phyloP scores from a whole-genome alignment of 2,329 filamentous ascomycete species.

The Alternaria incomplexa region DNA sequence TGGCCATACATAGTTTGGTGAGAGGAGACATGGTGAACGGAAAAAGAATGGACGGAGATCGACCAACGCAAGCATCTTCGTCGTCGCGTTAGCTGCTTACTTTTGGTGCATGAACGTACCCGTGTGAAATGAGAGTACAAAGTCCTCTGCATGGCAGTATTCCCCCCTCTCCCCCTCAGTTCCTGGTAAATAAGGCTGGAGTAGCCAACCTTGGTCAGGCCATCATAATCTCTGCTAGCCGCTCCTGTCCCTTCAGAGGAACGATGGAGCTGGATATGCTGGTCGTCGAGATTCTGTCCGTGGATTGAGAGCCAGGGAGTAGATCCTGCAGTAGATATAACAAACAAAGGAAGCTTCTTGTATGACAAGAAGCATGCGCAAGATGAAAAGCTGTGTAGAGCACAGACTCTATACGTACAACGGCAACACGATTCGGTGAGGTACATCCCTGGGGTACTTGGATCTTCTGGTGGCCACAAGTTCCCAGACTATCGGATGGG shows the following conservation, averaged over 20 bases:
- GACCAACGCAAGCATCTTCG: not conserved
- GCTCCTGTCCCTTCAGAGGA: too few species aligned
- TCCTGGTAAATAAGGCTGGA: not conserved
- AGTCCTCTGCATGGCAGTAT: not conserved
- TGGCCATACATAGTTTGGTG: not conserved
- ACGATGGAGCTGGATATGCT: not conserved
- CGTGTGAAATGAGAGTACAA: not conserved
- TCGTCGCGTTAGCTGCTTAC: not conserved
- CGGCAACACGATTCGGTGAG: not conserved
- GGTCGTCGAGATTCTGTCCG: not conserved
- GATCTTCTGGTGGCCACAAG: not conserved
- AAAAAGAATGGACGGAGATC: not conserved
- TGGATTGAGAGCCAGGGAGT: not conserved
- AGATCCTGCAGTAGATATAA: not conserved
- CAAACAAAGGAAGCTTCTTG: slow-evolving; percentile 1
- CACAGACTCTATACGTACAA: not conserved
- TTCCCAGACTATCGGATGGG: not conserved
- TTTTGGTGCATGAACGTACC: not conserved
- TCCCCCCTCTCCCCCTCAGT: not conserved
- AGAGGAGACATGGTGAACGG: not conserved
- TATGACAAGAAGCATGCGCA: not conserved
- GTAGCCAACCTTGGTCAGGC: not conserved
- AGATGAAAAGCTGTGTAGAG: not conserved
- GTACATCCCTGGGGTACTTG: not conserved
- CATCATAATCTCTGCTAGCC: not conserved